These are phyloP conservation scores for Zygosaccharomyces sapae DNA, from an alignment of 1,139 yeast species.

Conservation along the genomic window DNA sequence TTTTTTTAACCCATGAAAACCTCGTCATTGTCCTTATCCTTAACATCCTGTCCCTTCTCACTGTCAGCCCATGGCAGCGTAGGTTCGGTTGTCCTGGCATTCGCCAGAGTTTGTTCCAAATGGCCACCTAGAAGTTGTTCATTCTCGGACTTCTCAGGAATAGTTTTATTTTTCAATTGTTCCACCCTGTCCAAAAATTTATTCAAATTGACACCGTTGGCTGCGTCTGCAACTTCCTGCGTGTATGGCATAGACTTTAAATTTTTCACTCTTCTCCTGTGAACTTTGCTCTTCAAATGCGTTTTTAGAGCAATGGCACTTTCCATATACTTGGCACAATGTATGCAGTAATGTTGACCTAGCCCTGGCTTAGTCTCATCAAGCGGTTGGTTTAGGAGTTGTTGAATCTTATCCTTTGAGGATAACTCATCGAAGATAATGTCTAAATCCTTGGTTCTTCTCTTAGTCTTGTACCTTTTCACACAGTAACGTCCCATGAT, in stretches of 20 bases:
- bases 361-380: slow-evolving; percentile 91
- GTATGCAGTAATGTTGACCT: slow-evolving; percentile 91
- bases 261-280: slow-evolving; percentile 78
- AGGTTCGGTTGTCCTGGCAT: slow-evolving; percentile 34
- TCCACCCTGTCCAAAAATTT: slow-evolving; percentile 63
- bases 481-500: slow-evolving; percentile 85
- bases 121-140: slow-evolving; percentile 31
- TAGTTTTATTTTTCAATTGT: slow-evolving; percentile 42
- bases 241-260: slow-evolving; percentile 79
- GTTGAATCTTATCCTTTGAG: slow-evolving; percentile 55
- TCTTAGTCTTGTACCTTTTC: slow-evolving; percentile 69
- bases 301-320: slow-evolving; percentile 66
- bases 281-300: slow-evolving; percentile 72
- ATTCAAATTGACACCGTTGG: slow-evolving; percentile 70
- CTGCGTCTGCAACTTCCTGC: slow-evolving; percentile 84
- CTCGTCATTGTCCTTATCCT: slow-evolving; percentile 12
- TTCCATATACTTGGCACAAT: slow-evolving; percentile 90
- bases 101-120: slow-evolving; percentile 25
- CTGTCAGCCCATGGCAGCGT: slow-evolving; percentile 30
- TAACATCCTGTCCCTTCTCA: slow-evolving; percentile 11
- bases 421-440: slow-evolving; percentile 73
- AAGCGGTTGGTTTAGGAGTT: slow-evolving; percentile 71
- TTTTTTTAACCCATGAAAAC: slow-evolving; percentile 15
- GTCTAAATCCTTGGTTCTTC: slow-evolving; percentile 83
- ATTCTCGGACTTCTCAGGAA: slow-evolving; percentile 30